Conservation (phyloP, 192 early-diverging fungal species). For the Podila clonocystis region DNA sequence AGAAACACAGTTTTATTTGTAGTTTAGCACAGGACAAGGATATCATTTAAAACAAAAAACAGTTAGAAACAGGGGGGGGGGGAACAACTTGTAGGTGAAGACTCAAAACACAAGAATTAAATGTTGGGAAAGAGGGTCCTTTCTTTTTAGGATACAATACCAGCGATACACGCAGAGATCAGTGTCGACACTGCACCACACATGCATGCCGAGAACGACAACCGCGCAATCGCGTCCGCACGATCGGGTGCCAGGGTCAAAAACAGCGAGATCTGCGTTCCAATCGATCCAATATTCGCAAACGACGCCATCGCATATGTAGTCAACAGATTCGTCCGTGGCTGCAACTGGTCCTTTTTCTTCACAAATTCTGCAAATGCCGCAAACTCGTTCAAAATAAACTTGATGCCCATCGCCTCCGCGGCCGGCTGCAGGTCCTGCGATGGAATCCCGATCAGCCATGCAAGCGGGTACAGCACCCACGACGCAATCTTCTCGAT, state of each 20-base stretch:
- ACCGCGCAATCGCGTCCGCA: conserved; percentile 68
- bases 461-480: conserved; percentile 71
- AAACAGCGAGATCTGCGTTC: conserved; percentile 78
- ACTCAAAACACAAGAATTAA: conserved; percentile 5
- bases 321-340: conserved; percentile 59
- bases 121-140: background rate
- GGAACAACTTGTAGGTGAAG: background rate
- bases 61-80: background rate
- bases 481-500: conserved; percentile 77
- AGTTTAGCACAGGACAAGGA: background rate
- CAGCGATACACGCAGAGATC: conserved; percentile 80
- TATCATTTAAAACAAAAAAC: background rate
- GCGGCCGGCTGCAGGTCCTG: conserved; percentile 29
- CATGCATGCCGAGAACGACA: conserved; percentile 82
- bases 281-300: conserved; percentile 85
- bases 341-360: conserved; percentile 50
- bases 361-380: conserved; percentile 68
- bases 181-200: conserved; percentile 80
- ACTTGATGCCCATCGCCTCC: conserved; percentile 65
- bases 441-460: conserved; percentile 53
- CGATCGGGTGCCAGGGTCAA: conserved; percentile 76
- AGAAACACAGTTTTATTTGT: background rate
- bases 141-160: conserved; percentile 59
- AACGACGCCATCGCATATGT: conserved; percentile 89
- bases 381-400: conserved; percentile 88